Percentiles rank a stretch among this genome's conserved stretches.
Evolutionary conservation across 2,329 filamentous ascomycete genomes (phyloP).

Genomic region (Aspergillus neoniger): DNA sequence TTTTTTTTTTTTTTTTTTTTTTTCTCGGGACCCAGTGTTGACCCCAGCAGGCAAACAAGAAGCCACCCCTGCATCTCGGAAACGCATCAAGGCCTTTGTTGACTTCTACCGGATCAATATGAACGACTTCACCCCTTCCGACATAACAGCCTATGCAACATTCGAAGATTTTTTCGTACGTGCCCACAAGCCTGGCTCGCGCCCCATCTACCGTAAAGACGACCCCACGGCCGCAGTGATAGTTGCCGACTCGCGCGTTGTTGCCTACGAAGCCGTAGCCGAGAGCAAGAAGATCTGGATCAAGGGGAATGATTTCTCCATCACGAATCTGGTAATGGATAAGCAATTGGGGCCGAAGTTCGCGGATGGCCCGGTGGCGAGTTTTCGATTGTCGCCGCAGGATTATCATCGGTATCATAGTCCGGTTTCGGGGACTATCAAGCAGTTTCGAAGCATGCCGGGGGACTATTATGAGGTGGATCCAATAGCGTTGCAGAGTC

Average conservation of each 20-base stretch:
- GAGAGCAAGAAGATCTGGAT: conserved; percentile 44
- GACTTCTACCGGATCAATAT: conserved; percentile 24
- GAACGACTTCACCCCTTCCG: conserved; percentile 40
- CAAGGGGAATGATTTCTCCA: conserved; percentile 48
- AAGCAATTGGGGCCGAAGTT: conserved; percentile 36
- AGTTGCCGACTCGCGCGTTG: conserved; percentile 42
- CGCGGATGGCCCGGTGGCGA: conserved; percentile 41
- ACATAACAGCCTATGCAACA: conserved; percentile 36
- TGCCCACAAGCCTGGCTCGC: conserved; percentile 31
- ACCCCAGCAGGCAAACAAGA: conserved; percentile 22
- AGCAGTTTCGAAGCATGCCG: conserved; percentile 41
- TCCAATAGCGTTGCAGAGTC: conserved; percentile 35
- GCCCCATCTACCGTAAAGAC: conserved; percentile 38
- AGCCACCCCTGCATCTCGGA: conserved; percentile 31
- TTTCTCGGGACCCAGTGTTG: no score
- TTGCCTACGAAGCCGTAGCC: conserved; percentile 39
- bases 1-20: no score
- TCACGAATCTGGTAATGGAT: conserved; percentile 43
- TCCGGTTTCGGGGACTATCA: conserved; percentile 44
- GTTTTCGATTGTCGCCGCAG: conserved; percentile 47
- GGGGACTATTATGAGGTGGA: conserved; percentile 51
- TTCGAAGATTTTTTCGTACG: conserved; percentile 47
- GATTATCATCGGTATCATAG: conserved; percentile 52
- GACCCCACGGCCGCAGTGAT: conserved; percentile 33
- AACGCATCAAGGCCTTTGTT: conserved; percentile 38